Conservation (phyloP, 2,329 filamentous ascomycete genomes). For the Rugonectria rugulosa region DNA sequence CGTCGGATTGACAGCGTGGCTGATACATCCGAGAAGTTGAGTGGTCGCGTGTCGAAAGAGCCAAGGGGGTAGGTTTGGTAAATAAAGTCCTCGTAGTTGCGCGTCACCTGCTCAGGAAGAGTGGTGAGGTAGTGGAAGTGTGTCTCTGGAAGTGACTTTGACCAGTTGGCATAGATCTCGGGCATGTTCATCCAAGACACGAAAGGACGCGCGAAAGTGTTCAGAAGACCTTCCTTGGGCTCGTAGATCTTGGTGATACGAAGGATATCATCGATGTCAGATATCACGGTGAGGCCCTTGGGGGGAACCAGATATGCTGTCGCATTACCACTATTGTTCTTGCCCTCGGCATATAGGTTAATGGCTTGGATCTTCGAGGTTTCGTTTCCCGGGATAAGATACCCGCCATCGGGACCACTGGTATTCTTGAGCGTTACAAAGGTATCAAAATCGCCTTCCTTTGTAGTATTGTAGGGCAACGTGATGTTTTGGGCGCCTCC, state of each 20-base stretch:
- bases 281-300: conserved; percentile 74
- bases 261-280: conserved; percentile 82
- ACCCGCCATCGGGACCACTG: conserved; percentile 56
- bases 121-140: conserved; percentile 87
- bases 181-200: conserved; percentile 82
- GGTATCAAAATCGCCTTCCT: conserved; percentile 75
- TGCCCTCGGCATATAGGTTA: conserved; percentile 72
- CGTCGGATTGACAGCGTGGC: conserved; percentile 76
- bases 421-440: conserved; percentile 70
- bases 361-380: conserved; percentile 72
- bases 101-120: conserved; percentile 78
- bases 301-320: conserved; percentile 80
- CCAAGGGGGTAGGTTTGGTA: conserved; percentile 80
- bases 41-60: conserved; percentile 78
- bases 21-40: conserved; percentile 80
- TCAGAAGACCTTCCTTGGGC: conserved; percentile 76
- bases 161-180: conserved; percentile 79
- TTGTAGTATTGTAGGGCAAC: conserved; percentile 71
- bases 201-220: conserved; percentile 77
- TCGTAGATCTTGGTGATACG: conserved; percentile 84
- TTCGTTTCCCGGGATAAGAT: conserved; percentile 68
- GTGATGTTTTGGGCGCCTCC: conserved; percentile 70
- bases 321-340: conserved; percentile 70
- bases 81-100: conserved; percentile 83
- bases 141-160: conserved; percentile 67